Percentiles rank a stretch among this genome's conserved stretches.
These are phyloP conservation scores for Ustilago shanxiensis DNA, from an alignment of 1,284 basidiomycete genomes.

Conservation along the genomic window DNA sequence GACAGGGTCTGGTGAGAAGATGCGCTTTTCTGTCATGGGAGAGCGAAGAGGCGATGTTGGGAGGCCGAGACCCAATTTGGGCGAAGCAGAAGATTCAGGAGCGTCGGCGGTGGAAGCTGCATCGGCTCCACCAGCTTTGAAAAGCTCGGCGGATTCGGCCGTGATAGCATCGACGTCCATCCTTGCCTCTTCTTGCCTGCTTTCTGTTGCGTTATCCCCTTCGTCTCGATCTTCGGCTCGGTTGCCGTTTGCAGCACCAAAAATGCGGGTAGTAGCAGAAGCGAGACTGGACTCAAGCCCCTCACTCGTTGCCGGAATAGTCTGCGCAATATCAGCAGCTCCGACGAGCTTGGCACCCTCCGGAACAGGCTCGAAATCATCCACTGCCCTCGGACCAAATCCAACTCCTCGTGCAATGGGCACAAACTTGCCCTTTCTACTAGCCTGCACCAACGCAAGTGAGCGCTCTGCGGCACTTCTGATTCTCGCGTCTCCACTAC, in stretches of 20 bases:
- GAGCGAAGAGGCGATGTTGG: slow-evolving; percentile 26
- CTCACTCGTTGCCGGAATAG: slow-evolving; percentile 20
- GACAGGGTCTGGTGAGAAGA: slow-evolving; percentile 48
- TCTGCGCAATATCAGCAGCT: slow-evolving; percentile 14
- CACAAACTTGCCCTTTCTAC: slow-evolving; percentile 41
- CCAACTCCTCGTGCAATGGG: slow-evolving; percentile 46
- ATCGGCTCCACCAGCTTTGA: slow-evolving; percentile 15
- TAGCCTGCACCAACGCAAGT: slow-evolving; percentile 22
- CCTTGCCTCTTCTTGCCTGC: slow-evolving; percentile 8
- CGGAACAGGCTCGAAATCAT: slow-evolving; percentile 36
- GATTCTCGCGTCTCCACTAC: slow-evolving; percentile 14
- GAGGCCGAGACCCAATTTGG: slow-evolving; percentile 18
- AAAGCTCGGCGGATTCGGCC: slow-evolving; percentile 37
- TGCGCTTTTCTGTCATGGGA: slow-evolving; percentile 19
- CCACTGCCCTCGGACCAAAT: slow-evolving; percentile 31
- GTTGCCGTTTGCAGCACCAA: background rate
- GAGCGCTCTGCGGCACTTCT: slow-evolving; percentile 20
- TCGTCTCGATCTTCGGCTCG: background rate
- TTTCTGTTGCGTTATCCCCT: background rate
- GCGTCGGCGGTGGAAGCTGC: slow-evolving; percentile 5
- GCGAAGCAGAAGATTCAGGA: slow-evolving; percentile 5
- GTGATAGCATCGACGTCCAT: slow-evolving; percentile 43
- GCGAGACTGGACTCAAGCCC: slow-evolving; percentile 1
- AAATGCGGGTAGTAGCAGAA: slow-evolving; percentile 11
- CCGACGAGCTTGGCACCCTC: slow-evolving; percentile 37